phyloP scores from a whole-genome alignment of 2,329 filamentous ascomycete genomes.

The Arthrobotrys pseudoclavata region DNA sequence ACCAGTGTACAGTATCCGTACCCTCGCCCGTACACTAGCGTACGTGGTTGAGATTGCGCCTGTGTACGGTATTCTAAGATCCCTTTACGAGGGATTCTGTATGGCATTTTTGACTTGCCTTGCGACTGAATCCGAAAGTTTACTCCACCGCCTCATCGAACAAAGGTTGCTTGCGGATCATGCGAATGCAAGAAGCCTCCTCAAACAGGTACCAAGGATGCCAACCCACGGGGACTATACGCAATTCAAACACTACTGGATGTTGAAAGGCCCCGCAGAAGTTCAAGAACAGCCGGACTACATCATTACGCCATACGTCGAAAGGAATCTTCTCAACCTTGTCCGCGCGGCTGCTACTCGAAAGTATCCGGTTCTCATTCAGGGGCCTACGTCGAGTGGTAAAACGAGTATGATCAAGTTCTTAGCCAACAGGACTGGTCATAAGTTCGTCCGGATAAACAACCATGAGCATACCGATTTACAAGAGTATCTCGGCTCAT shows the following conservation, averaged over 20 bases:
- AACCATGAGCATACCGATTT: slow-evolving; percentile 99
- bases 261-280: slow-evolving; percentile 79
- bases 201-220: slow-evolving; percentile 82
- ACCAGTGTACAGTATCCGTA: slow-evolving; percentile 96
- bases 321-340: slow-evolving; percentile 92
- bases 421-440: slow-evolving; percentile 93
- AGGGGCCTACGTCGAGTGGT: slow-evolving; percentile 95
- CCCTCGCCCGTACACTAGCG: slow-evolving; percentile 86
- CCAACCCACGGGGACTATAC: slow-evolving; percentile 86
- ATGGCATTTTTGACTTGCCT: slow-evolving; percentile 98
- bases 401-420: slow-evolving; percentile 99
- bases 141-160: slow-evolving; percentile 83
- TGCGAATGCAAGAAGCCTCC: slow-evolving; percentile 76
- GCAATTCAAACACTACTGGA: slow-evolving; percentile 90
- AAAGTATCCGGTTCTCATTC: slow-evolving; percentile 91
- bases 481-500: slow-evolving; percentile 96
- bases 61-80: slow-evolving; percentile 85
- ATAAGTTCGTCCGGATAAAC: slow-evolving; percentile 98
- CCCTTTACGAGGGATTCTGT: slow-evolving; percentile 93
- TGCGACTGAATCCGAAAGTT: slow-evolving; percentile 81
- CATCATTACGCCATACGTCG: slow-evolving; percentile 95
- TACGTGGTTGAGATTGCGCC: slow-evolving; percentile 89
- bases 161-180: slow-evolving; percentile 42
- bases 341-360: slow-evolving; percentile 93
- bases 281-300: slow-evolving; percentile 85